These are phyloP conservation scores for Collybia nuda DNA, from an alignment of 768 basidiomycete genomes.

Conservation along the genomic window DNA sequence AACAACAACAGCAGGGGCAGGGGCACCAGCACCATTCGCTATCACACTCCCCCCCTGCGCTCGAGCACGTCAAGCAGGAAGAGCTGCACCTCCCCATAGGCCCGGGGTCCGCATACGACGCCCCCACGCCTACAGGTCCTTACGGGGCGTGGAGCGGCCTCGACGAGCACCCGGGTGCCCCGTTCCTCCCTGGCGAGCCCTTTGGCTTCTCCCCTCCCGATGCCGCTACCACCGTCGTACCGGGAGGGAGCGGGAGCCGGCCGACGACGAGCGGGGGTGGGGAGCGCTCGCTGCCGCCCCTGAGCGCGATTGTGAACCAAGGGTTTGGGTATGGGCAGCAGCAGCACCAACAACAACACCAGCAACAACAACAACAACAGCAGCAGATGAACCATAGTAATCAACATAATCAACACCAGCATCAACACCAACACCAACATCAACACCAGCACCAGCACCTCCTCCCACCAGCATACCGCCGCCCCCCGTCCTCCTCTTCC, in stretches of 20 bases:
- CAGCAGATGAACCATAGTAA: too few species aligned
- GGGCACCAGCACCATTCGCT: constrained; percentile 68
- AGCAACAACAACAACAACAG: too few species aligned
- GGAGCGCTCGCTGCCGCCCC: constrained; percentile 49
- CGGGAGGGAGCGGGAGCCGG: constrained; percentile 26
- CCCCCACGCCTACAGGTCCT: constrained; percentile 32
- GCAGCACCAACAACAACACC: too few species aligned
- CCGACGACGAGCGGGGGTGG: background rate
- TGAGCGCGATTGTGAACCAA: constrained; percentile 26
- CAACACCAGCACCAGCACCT: too few species aligned
- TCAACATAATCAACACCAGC: too few species aligned
- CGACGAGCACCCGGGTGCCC: too few species aligned
- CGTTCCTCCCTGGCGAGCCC: constrained; percentile 47
- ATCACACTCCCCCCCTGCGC: constrained; percentile 40
- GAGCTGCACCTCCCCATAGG: constrained; percentile 25
- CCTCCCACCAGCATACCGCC: constrained; percentile 37
- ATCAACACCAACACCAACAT: too few species aligned
- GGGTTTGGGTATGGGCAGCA: too few species aligned
- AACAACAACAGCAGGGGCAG: constrained; percentile 57
- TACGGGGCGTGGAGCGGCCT: too few species aligned
- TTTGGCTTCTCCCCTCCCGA: constrained; percentile 35
- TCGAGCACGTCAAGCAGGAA: constrained; percentile 3
- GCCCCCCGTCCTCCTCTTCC: constrained; percentile 59
- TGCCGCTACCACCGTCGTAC: constrained; percentile 46
- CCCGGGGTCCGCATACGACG: constrained; percentile 21